Percentiles rank a stretch among this genome's conserved stretches.
These are phyloP conservation scores for Sclerotinia borealis DNA, from an alignment of 2,329 filamentous ascomycete species.

Conservation along the genomic window DNA sequence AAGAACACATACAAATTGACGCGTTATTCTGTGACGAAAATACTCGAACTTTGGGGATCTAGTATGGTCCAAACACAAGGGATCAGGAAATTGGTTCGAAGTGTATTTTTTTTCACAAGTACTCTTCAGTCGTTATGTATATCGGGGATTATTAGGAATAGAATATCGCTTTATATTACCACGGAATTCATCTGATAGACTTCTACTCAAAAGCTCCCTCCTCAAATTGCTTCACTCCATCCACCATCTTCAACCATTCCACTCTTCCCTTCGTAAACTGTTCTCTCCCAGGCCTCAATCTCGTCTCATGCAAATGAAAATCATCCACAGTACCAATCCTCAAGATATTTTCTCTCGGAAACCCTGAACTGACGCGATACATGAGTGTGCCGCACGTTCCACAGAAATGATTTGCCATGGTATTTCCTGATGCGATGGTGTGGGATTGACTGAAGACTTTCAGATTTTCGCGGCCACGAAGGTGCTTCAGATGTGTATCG, in stretches of 20 bases:
- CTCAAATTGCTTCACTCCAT: constrained; percentile 33
- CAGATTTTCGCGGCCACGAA: constrained; percentile 47
- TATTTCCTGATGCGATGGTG: constrained; percentile 42
- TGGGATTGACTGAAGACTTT: constrained; percentile 39
- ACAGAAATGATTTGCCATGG: constrained; percentile 60
- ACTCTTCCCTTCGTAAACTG: constrained; percentile 47
- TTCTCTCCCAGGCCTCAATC: constrained; percentile 48
- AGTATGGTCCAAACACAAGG: too few relatives aligned
- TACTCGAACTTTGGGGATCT: too few relatives aligned
- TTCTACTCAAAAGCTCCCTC: neutral
- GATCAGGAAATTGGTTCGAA: too few relatives aligned
- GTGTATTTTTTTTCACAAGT: too few relatives aligned
- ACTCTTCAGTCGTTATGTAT: too few relatives aligned
- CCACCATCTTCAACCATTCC: constrained; percentile 39
- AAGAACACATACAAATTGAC: too few relatives aligned
- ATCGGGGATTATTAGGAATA: too few relatives aligned
- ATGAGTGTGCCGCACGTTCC: constrained; percentile 52
- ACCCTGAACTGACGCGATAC: constrained; percentile 45
- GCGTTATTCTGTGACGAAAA: too few relatives aligned
- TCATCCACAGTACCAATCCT: constrained; percentile 59
- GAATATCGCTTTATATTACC: too few relatives aligned
- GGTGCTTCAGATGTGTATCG: constrained; percentile 40
- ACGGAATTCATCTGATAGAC: too few relatives aligned
- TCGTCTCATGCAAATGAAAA: constrained; percentile 50
- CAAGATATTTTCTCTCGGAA: constrained; percentile 43